Evolutionary conservation across 306 rosid species (phyloP), one percentile per base, ranked within the genome.

Genomic region (Cicer yamashitae): DNA sequence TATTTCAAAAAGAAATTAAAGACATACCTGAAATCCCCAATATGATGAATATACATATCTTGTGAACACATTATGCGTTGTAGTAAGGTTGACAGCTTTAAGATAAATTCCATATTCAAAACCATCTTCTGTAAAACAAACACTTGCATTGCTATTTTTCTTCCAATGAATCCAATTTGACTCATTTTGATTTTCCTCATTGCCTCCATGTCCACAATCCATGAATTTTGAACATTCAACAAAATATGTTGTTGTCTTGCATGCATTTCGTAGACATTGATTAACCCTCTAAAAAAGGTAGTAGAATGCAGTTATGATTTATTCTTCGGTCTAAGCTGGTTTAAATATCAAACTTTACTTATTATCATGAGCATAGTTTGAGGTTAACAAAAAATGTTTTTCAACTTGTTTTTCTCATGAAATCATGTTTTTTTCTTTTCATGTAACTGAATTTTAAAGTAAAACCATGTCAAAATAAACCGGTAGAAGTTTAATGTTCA

Each of bases 11-110:
- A 8, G 50, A 64, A 53, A 66, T 53, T 17, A 60, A 80, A 72
- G 63, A 22, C 40, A 66, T 78, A 91, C 98, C 96, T 91, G 97
- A 79, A 93, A 93, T 73, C 98, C 97, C 98, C 98, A 91, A 83
- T 88, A 93, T 13, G 89, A 75, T 12, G 97, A 81, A 73, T 84
- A 91, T 10, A 84, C 68, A 74, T 93, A 93, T 93, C 92, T 87
- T 8, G 85, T 83, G 56, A 84, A 6, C 40, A 88, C 40, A 74
- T 75, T 82, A 0, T 6, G 10, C 30, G 80, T 6, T 13, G 91
- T 58, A 1, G 89, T 82, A 76, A 93, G 97, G 37, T 14, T 45
- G 56, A 91, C 98, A 63, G 91, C 92, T 63, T 66, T 85, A 1
- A 0, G 3, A 52, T 86, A 93, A 69, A 93, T 87, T 41, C 98